These are phyloP conservation scores for Pisolithus tinctorius DNA, from an alignment of 768 basidiomycete species.

Conservation along the genomic window DNA sequence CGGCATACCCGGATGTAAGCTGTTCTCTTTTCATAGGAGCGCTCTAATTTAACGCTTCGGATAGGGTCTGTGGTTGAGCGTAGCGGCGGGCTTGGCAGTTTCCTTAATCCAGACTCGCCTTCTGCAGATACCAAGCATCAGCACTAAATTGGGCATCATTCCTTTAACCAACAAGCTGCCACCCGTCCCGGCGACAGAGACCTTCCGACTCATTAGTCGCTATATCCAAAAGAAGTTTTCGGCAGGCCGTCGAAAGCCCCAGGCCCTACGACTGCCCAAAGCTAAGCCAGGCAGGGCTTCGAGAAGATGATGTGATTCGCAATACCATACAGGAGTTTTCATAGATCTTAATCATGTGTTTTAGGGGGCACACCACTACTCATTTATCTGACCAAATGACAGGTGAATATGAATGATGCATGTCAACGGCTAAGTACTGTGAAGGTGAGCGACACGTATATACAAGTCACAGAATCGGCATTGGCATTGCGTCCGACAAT, in stretches of 20 bases:
- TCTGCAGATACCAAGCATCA: slow-evolving; percentile 37
- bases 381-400: not conserved
- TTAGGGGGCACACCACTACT: not conserved
- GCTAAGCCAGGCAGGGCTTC: not conserved
- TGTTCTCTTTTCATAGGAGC: not conserved
- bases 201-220: not conserved
- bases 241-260: not conserved
- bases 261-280: not conserved
- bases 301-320: not conserved
- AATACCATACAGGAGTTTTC: not conserved
- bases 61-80: slow-evolving; percentile 55
- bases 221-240: not conserved
- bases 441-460: not conserved
- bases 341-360: not conserved
- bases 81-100: slow-evolving; percentile 42
- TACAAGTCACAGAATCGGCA: not conserved
- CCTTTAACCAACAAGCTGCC: slow-evolving; percentile 3
- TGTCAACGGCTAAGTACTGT: not conserved
- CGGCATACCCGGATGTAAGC: slow-evolving; percentile 61
- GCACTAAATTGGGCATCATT: slow-evolving; percentile 32
- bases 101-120: slow-evolving; percentile 42
- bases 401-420: not conserved
- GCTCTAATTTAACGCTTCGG: slow-evolving; percentile 1
- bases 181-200: slow-evolving; percentile 25
- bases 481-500: not conserved